Evolutionary conservation across 106 monocot species (phyloP), one percentile per base, ranked within the genome.

Genomic region (Dendrobium officinale): DNA sequence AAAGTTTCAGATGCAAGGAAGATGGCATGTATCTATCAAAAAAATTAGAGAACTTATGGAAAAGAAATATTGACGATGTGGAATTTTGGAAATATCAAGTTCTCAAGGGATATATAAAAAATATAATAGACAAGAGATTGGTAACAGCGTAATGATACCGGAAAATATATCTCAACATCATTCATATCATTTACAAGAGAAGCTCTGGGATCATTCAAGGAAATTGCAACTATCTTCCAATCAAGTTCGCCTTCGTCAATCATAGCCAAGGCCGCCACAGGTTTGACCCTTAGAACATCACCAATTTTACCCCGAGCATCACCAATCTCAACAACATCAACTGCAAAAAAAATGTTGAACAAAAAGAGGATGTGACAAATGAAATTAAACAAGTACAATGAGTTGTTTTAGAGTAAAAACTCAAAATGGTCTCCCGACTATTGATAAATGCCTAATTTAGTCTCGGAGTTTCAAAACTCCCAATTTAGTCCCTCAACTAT

Each of bases 231-330:
- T 40, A 95, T 95, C 78, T 95, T 98, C 98, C 95, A 98, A 80
- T 98, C 98, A 81, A 98, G 91, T 55, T 98, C 98, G 47, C 95
- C 98, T 82, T 95, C 98, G 79, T 98, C 98, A 88, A 98, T 92
- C 98, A 98, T 98, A 19, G 98, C 95, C 54, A 98, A 91, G 82
- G 92, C 92, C 77, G 85, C 98, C 73, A 98, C 83, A 26, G 98
- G 98, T 78, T 98, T 98, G 66, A 98, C 91, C 73, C 86, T 92
- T 41, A 98, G 82, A 82, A 95, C 82, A 44, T 98, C 89, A 67
- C 98, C 98, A 80, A 92, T 89, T 75, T 89, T 92, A 55, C 85
- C 89, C 43, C 83, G 89, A 55, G 78, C 85, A 43, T 90, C 91
- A 66, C 98, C 95, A 74, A 98, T 98, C 86, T 98, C 98, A 84